Conservation (phyloP, 2,329 filamentous ascomycete species). For the Coniella vitis region DNA sequence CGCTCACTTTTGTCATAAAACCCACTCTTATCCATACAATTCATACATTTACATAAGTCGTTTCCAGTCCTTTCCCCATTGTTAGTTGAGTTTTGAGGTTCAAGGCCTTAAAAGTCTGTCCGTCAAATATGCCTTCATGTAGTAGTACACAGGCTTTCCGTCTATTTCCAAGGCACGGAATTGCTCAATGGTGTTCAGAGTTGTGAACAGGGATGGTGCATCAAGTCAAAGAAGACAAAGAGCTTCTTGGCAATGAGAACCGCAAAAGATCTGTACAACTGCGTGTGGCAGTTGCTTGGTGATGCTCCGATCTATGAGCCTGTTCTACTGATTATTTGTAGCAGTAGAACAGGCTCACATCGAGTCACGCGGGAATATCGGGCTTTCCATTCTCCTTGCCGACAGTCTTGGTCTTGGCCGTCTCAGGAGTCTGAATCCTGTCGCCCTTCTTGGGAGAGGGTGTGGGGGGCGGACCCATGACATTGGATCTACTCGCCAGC, state of each 20-base stretch:
- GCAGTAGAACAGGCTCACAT: conserved; percentile 15
- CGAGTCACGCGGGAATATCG: conserved; percentile 16
- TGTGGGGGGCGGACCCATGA: conserved; percentile 15
- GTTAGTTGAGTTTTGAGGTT: neutral
- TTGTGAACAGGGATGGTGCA: neutral
- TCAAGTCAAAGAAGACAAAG: neutral
- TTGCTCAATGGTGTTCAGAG: neutral
- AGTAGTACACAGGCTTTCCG: neutral
- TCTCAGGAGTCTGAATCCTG: conserved; percentile 4
- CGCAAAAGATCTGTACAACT: too few species aligned
- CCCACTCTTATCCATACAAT: conserved; percentile 8
- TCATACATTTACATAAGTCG: conserved; percentile 17
- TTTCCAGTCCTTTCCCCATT: neutral
- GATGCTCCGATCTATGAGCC: conserved; percentile 9
- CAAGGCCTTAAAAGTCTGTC: neutral
- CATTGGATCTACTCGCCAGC: conserved; percentile 11
- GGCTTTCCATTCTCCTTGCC: conserved; percentile 13
- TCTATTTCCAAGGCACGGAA: neutral
- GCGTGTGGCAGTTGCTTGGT: neutral
- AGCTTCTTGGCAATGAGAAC: too few species aligned
- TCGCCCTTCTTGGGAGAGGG: conserved; percentile 12
- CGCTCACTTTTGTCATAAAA: neutral
- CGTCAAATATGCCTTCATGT: neutral
- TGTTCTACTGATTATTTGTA: conserved; percentile 11
- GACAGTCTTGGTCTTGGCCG: neutral